phyloP scores from a whole-genome alignment of 1,284 basidiomycete species.

The Moesziomyces parantarcticus region DNA sequence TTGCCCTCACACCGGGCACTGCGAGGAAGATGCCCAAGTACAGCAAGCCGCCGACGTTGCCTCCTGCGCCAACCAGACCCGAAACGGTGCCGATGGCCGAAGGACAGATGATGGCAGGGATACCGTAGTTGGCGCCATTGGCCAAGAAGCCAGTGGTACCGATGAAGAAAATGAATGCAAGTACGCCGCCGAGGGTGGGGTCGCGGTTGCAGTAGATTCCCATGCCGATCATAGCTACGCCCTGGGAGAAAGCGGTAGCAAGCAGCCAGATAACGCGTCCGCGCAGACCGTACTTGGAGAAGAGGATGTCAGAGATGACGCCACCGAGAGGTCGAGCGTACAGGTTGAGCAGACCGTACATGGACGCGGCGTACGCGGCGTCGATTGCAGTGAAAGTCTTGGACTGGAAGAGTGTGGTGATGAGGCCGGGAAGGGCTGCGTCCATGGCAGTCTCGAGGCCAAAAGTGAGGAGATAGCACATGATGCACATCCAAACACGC shows the following conservation, averaged over 20 bases:
- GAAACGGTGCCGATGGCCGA: slow-evolving; percentile 57
- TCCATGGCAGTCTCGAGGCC: slow-evolving; percentile 75
- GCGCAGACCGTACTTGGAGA: slow-evolving; percentile 70
- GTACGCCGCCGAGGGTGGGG: slow-evolving; percentile 50
- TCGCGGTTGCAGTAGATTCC: slow-evolving; percentile 71
- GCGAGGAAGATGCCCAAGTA: slow-evolving; percentile 56
- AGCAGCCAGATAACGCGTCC: slow-evolving; percentile 74
- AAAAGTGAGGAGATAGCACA: slow-evolving; percentile 72
- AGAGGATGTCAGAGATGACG: slow-evolving; percentile 72
- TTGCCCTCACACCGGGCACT: slow-evolving; percentile 40
- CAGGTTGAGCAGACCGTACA: slow-evolving; percentile 73
- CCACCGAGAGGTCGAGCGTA: slow-evolving; percentile 73
- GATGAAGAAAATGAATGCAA: slow-evolving; percentile 59
- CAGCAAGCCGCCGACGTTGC: slow-evolving; percentile 57
- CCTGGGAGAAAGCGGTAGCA: slow-evolving; percentile 71
- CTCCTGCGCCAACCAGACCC: slow-evolving; percentile 54
- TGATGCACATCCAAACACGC: slow-evolving; percentile 75
- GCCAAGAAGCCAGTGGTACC: slow-evolving; percentile 58
- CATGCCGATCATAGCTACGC: slow-evolving; percentile 71
- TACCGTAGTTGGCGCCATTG: slow-evolving; percentile 58
- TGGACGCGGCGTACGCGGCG: slow-evolving; percentile 69
- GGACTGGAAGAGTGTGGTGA: slow-evolving; percentile 69
- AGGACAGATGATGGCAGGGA: slow-evolving; percentile 55
- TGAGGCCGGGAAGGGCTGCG: slow-evolving; percentile 72
- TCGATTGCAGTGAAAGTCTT: slow-evolving; percentile 72